Base-by-base conservation (phyloP, 495 filamentous ascomycete genomes). In the Melanomma pulvis-pyrius region DNA sequence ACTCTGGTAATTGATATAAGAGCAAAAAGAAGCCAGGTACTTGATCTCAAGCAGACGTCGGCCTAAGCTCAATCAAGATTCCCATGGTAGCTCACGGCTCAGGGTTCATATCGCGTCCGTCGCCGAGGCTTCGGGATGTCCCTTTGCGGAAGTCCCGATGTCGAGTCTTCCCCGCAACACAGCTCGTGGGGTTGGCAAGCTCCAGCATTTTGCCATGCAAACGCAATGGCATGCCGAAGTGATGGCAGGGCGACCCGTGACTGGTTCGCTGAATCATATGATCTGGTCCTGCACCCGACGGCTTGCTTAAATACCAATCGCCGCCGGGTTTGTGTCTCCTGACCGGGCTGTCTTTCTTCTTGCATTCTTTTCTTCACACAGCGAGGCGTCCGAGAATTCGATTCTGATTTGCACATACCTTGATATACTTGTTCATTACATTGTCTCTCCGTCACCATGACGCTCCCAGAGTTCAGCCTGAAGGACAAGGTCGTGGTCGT, bases 391-490 rank as follows among this genome's bases (percentile, higher is more conserved):
- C 53, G 9, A 30, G 50, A 4, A 22, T 26, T 22, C 25, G 2
- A 50, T 2, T 51, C 22, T 51, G 8, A 6, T 13, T 25, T 52
- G 11, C 30, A 41, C 21, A 36, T 28, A 41, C 12, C 21, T 44
- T 30, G 2, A 46, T 46, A 59, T 26, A 59, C 67, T 51, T 46
- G 59, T 13, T 1, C 59, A 39, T n/a, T n/a, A 12, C 30, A 34
- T 34, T 12, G 12, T 34, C 30, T 34, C 12, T 34, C 5, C 12
- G 12, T 4, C 30, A 34, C 4, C 12, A 34, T 34, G 30, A 34
- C 30, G 3, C 81, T 93, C 59, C 86, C 90, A 25, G 92, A 96
- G 69, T 96, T 96, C 81, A 88, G 82, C 74, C 83, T 96, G 68
- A 82, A 82, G 24, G 87, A 86, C 74, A 92, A 89, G 71, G 88